A percentile compares a stretch with the other conserved stretches of the same genome.
phyloP scores from a whole-genome alignment of 768 basidiomycete genomes.

The Rhizopogon sp. region DNA sequence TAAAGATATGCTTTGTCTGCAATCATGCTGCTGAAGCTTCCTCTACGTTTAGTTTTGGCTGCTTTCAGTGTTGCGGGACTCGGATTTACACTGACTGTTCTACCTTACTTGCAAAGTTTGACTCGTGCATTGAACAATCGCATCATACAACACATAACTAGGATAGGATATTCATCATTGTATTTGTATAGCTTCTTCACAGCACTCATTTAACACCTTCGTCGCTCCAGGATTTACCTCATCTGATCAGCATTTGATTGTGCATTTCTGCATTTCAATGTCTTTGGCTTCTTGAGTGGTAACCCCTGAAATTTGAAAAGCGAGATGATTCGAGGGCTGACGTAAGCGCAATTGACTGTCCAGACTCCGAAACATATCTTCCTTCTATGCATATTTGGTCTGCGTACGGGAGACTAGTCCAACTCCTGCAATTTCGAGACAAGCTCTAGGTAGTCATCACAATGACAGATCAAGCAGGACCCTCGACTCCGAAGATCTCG shows the following conservation, averaged over 20 bases:
- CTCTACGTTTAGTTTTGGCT: neutral
- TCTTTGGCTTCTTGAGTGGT: too few species aligned
- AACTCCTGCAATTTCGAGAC: neutral
- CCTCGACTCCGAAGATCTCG: constrained; percentile 12
- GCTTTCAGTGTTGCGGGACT: neutral
- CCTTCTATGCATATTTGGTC: too few species aligned
- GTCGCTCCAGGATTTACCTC: neutral
- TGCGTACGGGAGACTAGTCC: too few species aligned
- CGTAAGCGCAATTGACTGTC: neutral
- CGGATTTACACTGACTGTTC: neutral
- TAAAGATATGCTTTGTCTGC: neutral
- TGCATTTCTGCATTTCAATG: too few species aligned
- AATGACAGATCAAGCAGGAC: constrained; percentile 16
- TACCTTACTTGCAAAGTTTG: neutral
- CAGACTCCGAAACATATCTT: too few species aligned
- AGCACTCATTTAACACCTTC: neutral
- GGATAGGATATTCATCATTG: neutral
- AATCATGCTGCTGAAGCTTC: neutral
- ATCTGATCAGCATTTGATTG: neutral
- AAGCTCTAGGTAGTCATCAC: neutral
- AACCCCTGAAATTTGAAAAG: too few species aligned
- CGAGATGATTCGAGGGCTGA: neutral
- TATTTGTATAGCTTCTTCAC: neutral
- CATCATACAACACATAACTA: neutral
- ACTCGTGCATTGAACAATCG: neutral